Percentiles rank a stretch among this genome's conserved stretches.
These are phyloP conservation scores for Russula olivacea DNA, from an alignment of 768 basidiomycete species.

Conservation along the genomic window DNA sequence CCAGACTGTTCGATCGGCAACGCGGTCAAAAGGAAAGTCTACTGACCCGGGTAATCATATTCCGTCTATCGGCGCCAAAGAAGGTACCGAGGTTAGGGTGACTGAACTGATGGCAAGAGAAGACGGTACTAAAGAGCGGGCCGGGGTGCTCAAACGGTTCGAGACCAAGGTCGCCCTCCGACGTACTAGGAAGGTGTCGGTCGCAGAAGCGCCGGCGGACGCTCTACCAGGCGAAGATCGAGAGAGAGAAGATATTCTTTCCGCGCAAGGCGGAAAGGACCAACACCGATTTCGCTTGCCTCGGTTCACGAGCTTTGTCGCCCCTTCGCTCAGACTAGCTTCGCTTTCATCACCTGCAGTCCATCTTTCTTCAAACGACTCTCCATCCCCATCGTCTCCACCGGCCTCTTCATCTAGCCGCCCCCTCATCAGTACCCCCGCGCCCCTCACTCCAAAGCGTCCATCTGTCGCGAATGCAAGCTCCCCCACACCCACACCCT, in stretches of 20 bases:
- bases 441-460: conserved; percentile 30
- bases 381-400: conserved; percentile 49
- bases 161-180: conserved; percentile 32
- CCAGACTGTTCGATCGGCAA: conserved; percentile 58
- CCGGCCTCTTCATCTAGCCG: conserved; percentile 44
- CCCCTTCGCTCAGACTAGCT: conserved; percentile 61
- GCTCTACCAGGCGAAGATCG: conserved; percentile 24
- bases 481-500: conserved; percentile 25
- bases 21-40: conserved; percentile 47
- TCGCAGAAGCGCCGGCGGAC: conserved; percentile 36
- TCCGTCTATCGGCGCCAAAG: conserved; percentile 33
- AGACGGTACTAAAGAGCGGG: conserved; percentile 17
- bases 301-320: conserved; percentile 53
- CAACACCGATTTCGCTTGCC: conserved; percentile 37
- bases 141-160: conserved; percentile 42
- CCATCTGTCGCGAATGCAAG: conserved; percentile 14
- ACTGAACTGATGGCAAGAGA: conserved; percentile 6
- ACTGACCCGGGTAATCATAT: conserved; percentile 36
- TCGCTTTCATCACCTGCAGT: conserved; percentile 73
- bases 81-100: conserved; percentile 2
- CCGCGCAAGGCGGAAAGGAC: not conserved
- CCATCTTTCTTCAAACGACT: conserved; percentile 53
- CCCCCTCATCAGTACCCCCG: conserved; percentile 36
- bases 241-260: not conserved
- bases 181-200: conserved; percentile 38